Conservation (phyloP, 306 rosid genomes). For the Vigna angularis region DNA sequence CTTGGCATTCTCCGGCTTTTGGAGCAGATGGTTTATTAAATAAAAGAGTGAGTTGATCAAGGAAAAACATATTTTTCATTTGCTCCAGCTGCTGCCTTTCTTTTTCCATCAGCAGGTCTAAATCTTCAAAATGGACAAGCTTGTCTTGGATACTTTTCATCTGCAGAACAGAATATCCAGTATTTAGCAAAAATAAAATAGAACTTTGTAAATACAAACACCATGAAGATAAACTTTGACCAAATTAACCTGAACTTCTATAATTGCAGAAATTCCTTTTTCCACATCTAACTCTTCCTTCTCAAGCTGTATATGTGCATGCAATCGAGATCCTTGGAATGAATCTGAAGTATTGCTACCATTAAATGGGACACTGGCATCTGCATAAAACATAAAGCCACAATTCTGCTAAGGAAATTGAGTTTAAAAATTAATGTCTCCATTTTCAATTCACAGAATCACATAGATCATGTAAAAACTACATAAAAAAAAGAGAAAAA, state of each 20-base stretch:
- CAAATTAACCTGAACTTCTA: constrained; percentile 65
- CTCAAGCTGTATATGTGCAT: constrained; percentile 65
- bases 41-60: constrained; percentile 75
- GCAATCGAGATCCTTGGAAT: constrained; percentile 50
- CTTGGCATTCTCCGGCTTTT: constrained; percentile 44
- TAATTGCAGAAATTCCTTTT: constrained; percentile 65
- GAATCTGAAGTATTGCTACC: constrained; percentile 51
- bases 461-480: constrained; percentile 10
- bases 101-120: constrained; percentile 81
- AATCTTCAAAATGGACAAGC: constrained; percentile 64
- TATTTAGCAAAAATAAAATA: constrained; percentile 38
- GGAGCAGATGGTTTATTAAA: constrained; percentile 50
- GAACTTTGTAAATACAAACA: neutral
- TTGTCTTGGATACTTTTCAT: constrained; percentile 79
- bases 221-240: constrained; percentile 6
- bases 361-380: constrained; percentile 49
- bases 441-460: neutral
- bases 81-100: constrained; percentile 78
- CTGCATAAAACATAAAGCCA: constrained; percentile 56
- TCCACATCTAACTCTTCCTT: constrained; percentile 74
- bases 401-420: constrained; percentile 26
- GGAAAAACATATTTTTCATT: constrained; percentile 68
- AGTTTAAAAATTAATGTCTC: constrained; percentile 15
- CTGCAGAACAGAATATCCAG: constrained; percentile 49
- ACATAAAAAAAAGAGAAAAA: neutral